Conservation (phyloP, 2,329 filamentous ascomycete genomes). For the Microsporum canis region DNA sequence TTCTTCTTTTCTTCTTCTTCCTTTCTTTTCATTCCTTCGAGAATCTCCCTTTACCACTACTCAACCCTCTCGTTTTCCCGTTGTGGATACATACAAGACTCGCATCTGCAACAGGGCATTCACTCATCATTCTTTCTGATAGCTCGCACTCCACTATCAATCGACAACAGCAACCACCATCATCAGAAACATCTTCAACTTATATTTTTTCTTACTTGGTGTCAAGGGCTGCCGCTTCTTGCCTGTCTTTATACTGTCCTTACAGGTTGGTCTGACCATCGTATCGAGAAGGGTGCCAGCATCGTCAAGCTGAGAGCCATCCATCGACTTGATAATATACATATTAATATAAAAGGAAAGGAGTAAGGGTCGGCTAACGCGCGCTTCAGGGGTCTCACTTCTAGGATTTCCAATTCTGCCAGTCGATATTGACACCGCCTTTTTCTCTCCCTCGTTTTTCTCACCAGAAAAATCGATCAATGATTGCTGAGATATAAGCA, state of each 20-base stretch:
- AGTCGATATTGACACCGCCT: neutral
- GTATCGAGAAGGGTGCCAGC: neutral
- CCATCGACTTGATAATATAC: neutral
- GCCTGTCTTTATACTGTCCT: neutral
- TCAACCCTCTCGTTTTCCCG: neutral
- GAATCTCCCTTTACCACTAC: neutral
- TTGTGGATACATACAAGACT: slow-evolving; percentile 1
- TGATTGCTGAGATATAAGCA: slow-evolving; percentile 12
- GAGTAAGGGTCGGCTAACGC: neutral
- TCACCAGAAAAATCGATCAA: slow-evolving; percentile 6
- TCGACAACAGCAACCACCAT: neutral
- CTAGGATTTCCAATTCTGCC: neutral
- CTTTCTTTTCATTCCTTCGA: slow-evolving; percentile 5
- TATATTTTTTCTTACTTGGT: neutral
- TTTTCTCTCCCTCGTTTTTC: neutral
- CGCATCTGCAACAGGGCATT: neutral
- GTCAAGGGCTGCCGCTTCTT: neutral
- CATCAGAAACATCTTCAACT: neutral
- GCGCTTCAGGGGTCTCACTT: neutral
- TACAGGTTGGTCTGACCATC: neutral
- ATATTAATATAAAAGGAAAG: neutral
- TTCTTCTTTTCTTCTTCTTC: slow-evolving; percentile 11
- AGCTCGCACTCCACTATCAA: neutral
- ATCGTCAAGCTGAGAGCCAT: neutral
- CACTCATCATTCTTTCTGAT: slow-evolving; percentile 1